Evolutionary conservation across 225 moss, liverwort and hornwort species (phyloP).

Genomic region (Straminergon stramineum): DNA sequence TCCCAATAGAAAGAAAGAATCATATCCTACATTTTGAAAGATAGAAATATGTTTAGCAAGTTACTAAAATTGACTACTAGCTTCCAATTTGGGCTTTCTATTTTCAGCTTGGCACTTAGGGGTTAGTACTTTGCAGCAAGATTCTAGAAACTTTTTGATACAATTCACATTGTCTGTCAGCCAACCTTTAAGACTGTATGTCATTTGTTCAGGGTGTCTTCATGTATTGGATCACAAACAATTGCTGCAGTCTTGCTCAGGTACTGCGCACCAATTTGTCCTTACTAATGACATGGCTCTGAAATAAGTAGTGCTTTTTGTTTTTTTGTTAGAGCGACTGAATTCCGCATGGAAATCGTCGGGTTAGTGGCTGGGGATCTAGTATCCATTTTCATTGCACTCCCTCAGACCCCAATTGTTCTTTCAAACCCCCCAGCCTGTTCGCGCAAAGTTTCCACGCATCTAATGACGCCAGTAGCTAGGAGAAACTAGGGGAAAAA

Average conservation of each 20-base stretch:
- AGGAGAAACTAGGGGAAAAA: background rate
- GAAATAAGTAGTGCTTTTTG: background rate
- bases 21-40: background rate
- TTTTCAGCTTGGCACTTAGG: background rate
- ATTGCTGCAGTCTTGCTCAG: conserved; percentile 89
- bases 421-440: background rate
- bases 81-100: background rate
- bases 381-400: background rate
- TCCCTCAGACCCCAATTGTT: background rate
- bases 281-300: background rate
- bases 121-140: background rate
- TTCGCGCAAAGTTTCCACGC: background rate
- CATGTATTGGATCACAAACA: conserved; percentile 99
- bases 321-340: background rate
- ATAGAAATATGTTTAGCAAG: background rate
- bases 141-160: background rate
- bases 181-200: background rate
- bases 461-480: background rate
- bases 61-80: background rate
- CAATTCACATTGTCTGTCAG: background rate
- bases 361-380: background rate
- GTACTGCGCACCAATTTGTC: conserved; percentile 10
- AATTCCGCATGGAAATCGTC: background rate
- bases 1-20: background rate
- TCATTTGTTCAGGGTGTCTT: conserved; percentile 68